These are phyloP conservation scores for Pseudozyma pruni DNA, from an alignment of 1,284 basidiomycete genomes.

Conservation along the genomic window DNA sequence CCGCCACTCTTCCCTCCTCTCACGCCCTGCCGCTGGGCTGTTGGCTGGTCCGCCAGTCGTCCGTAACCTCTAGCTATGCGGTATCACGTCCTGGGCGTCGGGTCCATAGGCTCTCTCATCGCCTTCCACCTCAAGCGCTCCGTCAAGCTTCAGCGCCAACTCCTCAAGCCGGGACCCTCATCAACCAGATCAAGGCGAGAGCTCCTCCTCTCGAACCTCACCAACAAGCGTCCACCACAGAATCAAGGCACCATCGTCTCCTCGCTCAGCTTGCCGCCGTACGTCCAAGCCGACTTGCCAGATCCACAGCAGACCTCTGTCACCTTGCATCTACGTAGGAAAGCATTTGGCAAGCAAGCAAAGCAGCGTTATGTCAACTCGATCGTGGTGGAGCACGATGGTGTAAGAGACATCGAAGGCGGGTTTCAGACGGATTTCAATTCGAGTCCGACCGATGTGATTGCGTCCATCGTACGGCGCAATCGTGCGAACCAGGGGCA, in stretches of 20 bases:
- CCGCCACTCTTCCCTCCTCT: background rate
- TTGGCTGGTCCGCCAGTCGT: background rate
- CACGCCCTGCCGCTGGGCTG: background rate
- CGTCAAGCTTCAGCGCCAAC: constrained; percentile 39
- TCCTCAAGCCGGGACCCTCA: constrained; percentile 30
- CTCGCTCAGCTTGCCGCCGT: constrained; percentile 46
- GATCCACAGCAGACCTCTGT: constrained; percentile 42
- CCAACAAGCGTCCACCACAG: constrained; percentile 33
- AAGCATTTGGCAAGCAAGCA: constrained; percentile 24
- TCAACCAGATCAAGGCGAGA: constrained; percentile 24
- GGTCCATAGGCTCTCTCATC: constrained; percentile 63
- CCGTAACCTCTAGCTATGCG: constrained; percentile 45
- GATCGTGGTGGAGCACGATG: constrained; percentile 52
- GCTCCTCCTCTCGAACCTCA: constrained; percentile 42
- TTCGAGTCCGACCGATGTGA: constrained; percentile 33
- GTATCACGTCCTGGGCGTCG: constrained; percentile 65
- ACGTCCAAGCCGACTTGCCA: constrained; percentile 40
- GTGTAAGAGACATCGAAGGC: constrained; percentile 42
- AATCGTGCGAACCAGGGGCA: constrained; percentile 5
- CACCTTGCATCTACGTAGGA: constrained; percentile 53
- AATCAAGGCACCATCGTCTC: constrained; percentile 30
- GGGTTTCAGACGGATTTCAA: constrained; percentile 52
- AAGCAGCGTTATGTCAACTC: constrained; percentile 26
- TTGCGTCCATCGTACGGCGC: constrained; percentile 29
- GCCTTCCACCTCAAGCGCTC: constrained; percentile 62